Evolutionary conservation across 139 green algal species (phyloP).

Genomic region (Volvox reticuliferus): DNA sequence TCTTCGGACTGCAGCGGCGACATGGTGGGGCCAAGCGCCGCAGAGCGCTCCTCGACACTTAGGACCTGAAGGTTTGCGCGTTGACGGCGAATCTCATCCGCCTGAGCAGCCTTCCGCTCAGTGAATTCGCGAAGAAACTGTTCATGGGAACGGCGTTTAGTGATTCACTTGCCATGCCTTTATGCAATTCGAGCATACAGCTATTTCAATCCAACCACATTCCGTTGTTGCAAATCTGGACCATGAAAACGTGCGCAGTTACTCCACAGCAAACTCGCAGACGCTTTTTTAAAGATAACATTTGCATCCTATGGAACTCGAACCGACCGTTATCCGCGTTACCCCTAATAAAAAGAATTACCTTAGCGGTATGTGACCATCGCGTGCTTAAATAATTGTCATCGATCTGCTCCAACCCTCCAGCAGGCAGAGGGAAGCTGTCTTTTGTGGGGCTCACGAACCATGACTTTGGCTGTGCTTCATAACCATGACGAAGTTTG

Average conservation of each 20-base stretch:
- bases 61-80: neutral
- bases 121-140: conserved; percentile 14
- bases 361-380: conserved; percentile 17
- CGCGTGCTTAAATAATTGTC: neutral
- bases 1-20: neutral
- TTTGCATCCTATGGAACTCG: neutral
- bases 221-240: neutral
- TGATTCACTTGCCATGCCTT: neutral
- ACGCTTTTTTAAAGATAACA: neutral
- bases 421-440: neutral
- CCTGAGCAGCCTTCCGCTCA: neutral
- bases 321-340: neutral
- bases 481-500: no score
- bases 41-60: neutral
- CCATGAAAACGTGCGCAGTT: neutral
- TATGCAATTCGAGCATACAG: neutral
- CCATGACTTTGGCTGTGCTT: no score
- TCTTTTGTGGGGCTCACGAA: neutral
- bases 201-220: no score
- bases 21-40: neutral
- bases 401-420: neutral
- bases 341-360: neutral
- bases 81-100: neutral
- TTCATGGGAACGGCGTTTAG: neutral
- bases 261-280: neutral